Percentiles rank a stretch among this genome's conserved stretches.
Evolutionary conservation across 495 filamentous ascomycete species (phyloP).

Genomic region (Parathielavia hyrcaniae): DNA sequence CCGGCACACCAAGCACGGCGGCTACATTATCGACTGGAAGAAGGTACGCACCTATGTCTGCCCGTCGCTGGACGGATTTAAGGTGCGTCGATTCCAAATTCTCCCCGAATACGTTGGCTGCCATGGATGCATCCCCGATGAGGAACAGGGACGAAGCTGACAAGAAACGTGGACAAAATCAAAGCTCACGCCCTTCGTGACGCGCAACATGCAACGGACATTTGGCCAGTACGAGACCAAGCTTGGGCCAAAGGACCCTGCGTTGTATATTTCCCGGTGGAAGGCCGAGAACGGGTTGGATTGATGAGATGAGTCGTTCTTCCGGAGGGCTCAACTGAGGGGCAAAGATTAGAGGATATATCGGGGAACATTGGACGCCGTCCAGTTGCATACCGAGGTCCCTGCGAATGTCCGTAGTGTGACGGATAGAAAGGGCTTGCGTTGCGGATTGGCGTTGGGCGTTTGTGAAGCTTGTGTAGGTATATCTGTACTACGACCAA

Average conservation of each 20-base stretch:
- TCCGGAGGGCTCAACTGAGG: background rate
- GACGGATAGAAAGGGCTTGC: background rate
- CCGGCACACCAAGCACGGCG: conserved; percentile 74
- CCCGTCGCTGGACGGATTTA: conserved; percentile 62
- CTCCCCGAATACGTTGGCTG: background rate
- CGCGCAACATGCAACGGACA: conserved; percentile 49
- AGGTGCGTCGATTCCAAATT: conserved; percentile 47
- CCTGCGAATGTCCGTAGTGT: no score
- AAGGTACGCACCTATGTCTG: conserved; percentile 90
- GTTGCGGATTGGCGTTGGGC: conserved; percentile 14
- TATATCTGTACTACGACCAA: background rate
- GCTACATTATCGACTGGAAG: conserved; percentile 71
- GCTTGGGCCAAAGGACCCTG: conserved; percentile 50
- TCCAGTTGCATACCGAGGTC: background rate
- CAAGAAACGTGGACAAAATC: background rate
- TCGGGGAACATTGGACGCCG: background rate
- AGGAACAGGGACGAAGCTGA: background rate
- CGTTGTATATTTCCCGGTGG: conserved; percentile 58
- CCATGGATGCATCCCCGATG: background rate
- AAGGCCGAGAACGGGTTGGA: conserved; percentile 62
- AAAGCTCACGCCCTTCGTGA: conserved; percentile 85
- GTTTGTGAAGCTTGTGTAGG: conserved; percentile 5
- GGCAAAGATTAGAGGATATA: no score
- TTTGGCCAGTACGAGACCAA: conserved; percentile 46
- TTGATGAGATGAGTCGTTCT: conserved; percentile 31